These are phyloP conservation scores for Suillus sp. DNA, from an alignment of 768 basidiomycete genomes.

Conservation along the genomic window DNA sequence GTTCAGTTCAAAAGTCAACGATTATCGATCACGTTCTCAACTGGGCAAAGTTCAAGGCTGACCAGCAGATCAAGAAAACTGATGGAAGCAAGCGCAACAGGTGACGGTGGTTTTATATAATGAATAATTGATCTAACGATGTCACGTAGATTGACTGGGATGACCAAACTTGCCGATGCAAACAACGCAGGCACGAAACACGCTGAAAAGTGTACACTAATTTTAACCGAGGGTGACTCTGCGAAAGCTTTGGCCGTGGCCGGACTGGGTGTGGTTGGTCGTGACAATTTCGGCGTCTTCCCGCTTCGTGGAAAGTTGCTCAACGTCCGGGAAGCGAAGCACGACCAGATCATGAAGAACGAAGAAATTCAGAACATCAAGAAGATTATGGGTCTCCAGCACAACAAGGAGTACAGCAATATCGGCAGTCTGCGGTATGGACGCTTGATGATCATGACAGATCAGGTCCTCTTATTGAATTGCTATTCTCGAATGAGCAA, in stretches of 20 bases:
- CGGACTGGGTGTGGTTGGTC: slow-evolving; percentile 91
- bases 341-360: slow-evolving; percentile 98
- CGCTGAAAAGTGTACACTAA: slow-evolving; percentile 86
- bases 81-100: slow-evolving; percentile 89
- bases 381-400: slow-evolving; percentile 96
- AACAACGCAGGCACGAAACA: slow-evolving; percentile 92
- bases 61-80: slow-evolving; percentile 94
- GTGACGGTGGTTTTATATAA: slow-evolving; percentile 41
- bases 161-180: slow-evolving; percentile 94
- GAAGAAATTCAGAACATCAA: slow-evolving; percentile 96
- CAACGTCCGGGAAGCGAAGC: slow-evolving; percentile 95
- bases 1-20: slow-evolving; percentile 78
- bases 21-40: slow-evolving; percentile 91
- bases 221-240: slow-evolving; percentile 98
- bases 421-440: slow-evolving; percentile 82
- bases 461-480: slow-evolving; percentile 62
- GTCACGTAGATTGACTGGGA: slow-evolving; percentile 71
- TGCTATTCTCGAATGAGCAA: neutral
- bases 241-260: slow-evolving; percentile 96
- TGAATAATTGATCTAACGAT: slow-evolving; percentile 9
- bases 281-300: slow-evolving; percentile 97
- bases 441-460: slow-evolving; percentile 98
- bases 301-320: slow-evolving; percentile 95
- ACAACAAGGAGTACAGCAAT: slow-evolving; percentile 84
- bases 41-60: slow-evolving; percentile 97